Base-by-base conservation (phyloP, 306 rosid species). In the Lathyrus tuberosus region DNA sequence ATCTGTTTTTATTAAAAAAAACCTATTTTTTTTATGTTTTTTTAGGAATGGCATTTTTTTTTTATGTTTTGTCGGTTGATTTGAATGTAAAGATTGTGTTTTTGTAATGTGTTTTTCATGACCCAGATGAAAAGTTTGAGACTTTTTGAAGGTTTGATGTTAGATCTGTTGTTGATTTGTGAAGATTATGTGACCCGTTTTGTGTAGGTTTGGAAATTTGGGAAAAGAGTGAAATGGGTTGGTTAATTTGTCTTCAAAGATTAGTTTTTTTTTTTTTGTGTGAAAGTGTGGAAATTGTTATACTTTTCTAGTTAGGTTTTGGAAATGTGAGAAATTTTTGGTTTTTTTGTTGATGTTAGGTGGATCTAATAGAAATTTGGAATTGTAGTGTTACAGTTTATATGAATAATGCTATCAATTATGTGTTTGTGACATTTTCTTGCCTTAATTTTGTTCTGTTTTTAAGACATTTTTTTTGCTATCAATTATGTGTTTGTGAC, bases 131-230 rank as follows among this genome's bases (percentile, higher is more conserved):
- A 30, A 58, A 20, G 13, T 41, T 78, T 42, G 14, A 67, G 15
- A 31, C 2, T 37, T 52, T 52, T 52, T 18, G 11, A 46, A 69
- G 44, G 65, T 68, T 68, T 67, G 14, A 44, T n/a, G 48, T 49
- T 82, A 82, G 91, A 88, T 88, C 86, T 82, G 85, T 14, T 75
- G 62, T 62, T 40, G 38, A 49, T 44, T 46, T 75, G 33, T 48
- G 33, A 33, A n/a, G 52, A 22, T 62, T 47, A 3, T 14, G 44
- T 14, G 7, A 14, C 46, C 47, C n/a, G n/a, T 60, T 30, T 3
- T 70, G 51, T 30, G 38, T 28, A 49, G 31, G 65, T 67, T 73
- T 48, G 67, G 4, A 44, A 64, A 73, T 40, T 43, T 62, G 24
- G 40, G 28, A 44, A 60, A 60, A 60, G 5, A 22, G 16, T 49